A percentile compares a stretch with the other conserved stretches of the same genome.
Evolutionary conservation across 2,329 filamentous ascomycete species (phyloP).

Genomic region (Cyphellophora europaea): DNA sequence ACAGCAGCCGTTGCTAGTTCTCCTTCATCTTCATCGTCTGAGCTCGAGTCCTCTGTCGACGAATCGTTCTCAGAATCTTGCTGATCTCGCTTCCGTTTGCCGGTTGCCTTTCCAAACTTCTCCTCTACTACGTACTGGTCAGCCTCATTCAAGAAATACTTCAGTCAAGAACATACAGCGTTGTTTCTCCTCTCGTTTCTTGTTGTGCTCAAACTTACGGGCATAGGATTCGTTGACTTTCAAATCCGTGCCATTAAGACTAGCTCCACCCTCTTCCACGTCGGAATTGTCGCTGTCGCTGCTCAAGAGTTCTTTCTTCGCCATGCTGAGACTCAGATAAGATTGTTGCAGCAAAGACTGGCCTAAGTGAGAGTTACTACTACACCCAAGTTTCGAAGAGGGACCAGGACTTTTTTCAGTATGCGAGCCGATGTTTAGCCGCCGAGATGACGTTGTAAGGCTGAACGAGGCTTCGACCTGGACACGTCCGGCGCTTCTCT

Average conservation of each 20-base stretch:
- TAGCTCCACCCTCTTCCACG: conserved; percentile 30
- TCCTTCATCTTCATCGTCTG: conserved; percentile 64
- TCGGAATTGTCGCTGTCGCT: conserved; percentile 24
- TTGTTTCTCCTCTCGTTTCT: conserved; percentile 84
- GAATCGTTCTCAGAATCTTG: conserved; percentile 39
- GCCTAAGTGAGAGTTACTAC: too few relatives aligned
- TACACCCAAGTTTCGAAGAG: too few relatives aligned
- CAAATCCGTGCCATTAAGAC: conserved; percentile 38
- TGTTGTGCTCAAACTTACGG: conserved; percentile 87
- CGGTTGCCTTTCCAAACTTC: conserved; percentile 56
- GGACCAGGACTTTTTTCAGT: too few relatives aligned
- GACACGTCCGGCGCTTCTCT: too few relatives aligned
- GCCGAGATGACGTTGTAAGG: too few relatives aligned
- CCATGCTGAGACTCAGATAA: conserved; percentile 9
- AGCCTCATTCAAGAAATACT: conserved; percentile 15
- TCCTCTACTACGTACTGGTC: conserved; percentile 70
- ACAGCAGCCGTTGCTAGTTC: conserved; percentile 77
- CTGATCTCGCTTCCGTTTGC: conserved; percentile 28
- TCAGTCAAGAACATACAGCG: too few relatives aligned
- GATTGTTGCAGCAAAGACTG: too few relatives aligned
- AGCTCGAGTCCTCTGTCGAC: conserved; percentile 55
- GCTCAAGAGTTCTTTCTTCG: conserved; percentile 24
- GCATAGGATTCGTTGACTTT: conserved; percentile 90
- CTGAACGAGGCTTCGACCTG: too few relatives aligned
- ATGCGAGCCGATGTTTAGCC: too few relatives aligned